Evolutionary conservation across 2,329 filamentous ascomycete genomes (phyloP).

Genomic region (Epichloe sibirici): DNA sequence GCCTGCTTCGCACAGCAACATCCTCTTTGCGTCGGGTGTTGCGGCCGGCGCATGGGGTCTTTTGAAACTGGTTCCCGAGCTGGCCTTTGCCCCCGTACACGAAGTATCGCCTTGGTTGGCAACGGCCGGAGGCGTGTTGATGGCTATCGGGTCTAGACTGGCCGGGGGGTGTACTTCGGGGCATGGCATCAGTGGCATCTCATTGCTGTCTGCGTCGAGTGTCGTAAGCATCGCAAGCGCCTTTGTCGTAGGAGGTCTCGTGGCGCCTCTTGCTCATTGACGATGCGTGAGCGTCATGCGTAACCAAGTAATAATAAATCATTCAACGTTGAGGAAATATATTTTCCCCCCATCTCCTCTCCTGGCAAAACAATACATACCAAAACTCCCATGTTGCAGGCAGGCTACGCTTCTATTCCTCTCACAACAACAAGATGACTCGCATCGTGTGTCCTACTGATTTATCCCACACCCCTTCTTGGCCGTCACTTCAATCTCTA

Average conservation of each 20-base stretch:
- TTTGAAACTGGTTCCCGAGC: conserved; percentile 19
- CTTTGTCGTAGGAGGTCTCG: conserved; percentile 37
- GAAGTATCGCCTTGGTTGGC: conserved; percentile 28
- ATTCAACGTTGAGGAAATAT: too few species aligned
- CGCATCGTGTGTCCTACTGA: not conserved
- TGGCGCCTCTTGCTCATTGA: conserved; percentile 18
- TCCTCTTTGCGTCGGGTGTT: conserved; percentile 41
- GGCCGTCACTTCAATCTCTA: conserved; percentile 32
- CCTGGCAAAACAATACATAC: too few species aligned
- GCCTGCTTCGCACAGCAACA: conserved; percentile 27
- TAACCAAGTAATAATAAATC: too few species aligned
- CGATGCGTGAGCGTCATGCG: too few species aligned
- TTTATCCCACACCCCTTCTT: conserved; percentile 15
- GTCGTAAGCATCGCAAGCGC: conserved; percentile 46
- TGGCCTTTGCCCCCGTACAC: conserved; percentile 14
- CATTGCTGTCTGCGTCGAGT: conserved; percentile 49
- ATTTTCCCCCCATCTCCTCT: too few species aligned
- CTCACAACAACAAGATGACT: too few species aligned
- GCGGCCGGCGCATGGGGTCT: conserved; percentile 32
- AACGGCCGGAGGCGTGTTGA: conserved; percentile 40
- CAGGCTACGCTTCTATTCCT: too few species aligned
- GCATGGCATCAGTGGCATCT: conserved; percentile 56
- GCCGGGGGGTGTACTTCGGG: conserved; percentile 58
- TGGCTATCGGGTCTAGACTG: conserved; percentile 48
- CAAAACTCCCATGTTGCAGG: not conserved